Base-by-base conservation (phyloP, 805 yeast genomes). In the Kazachstania viticola region DNA sequence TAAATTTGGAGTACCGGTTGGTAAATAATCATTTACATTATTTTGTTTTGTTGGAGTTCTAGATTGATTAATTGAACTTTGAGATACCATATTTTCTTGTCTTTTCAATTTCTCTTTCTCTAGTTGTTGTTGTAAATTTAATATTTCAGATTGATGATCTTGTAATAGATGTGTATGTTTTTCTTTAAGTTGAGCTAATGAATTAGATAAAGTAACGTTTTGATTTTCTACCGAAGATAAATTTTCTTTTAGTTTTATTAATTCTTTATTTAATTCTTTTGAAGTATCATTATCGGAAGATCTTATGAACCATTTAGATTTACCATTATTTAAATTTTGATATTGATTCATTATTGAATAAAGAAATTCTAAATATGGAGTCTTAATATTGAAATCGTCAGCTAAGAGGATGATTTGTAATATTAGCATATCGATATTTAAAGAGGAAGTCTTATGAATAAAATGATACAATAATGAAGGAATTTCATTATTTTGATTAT, bases 291-390 rank as follows among this genome's bases (percentile, higher is more conserved):
- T 8, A 19, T 19, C 22, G 11, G 22, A 8, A 23, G 6, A 9
- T 35, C 57, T 49, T 5, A 41, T 39, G 29, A 54, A 56, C 51
- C 51, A 46, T 31, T 52, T 49, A 4, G 64, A 49, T 15, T 55
- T 43, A 17, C 62, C 61, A n/a, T 42, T 37, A 39, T 74, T 75
- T 37, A 69, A 57, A 37, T 62, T 66, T 34, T 62, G 66, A 33
- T 63, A 67, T 51, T 79, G 87, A 40, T 81, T 74, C 63, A 79
- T 61, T 33, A 75, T 69, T 3, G 94, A 84, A 51, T 83, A 87
- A 35, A 83, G 60, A 44, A 82, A 82, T 58, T 87, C 96, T 52
- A 87, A 64, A 52, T 87, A 87, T 2, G 96, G 95, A 1, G 95
- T 83, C 51, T 79, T 78, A 33, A 84, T 75, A 30, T 79, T 76